Evolutionary conservation across 1,139 yeast species (phyloP).

Genomic region (Candida tropicalis): DNA sequence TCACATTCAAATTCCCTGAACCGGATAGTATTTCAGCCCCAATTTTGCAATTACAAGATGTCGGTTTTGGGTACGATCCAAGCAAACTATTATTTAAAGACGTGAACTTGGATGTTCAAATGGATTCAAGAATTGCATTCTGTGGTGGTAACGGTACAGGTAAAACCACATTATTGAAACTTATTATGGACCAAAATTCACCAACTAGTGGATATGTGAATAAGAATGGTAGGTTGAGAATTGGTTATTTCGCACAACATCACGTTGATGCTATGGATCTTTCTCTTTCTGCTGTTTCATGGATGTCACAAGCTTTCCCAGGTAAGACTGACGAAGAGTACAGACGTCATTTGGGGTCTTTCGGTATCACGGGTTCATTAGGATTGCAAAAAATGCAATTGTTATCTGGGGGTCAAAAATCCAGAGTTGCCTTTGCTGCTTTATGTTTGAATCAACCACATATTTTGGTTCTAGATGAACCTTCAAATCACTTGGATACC

Average conservation of each 20-base stretch:
- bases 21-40: constrained; percentile 95
- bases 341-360: constrained; percentile 93
- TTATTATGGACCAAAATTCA: constrained; percentile 73
- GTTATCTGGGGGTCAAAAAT: constrained; percentile 96
- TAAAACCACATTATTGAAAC: constrained; percentile 89
- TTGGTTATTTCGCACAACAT: constrained; percentile 99
- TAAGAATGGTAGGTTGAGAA: constrained; percentile 82
- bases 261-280: constrained; percentile 98
- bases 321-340: constrained; percentile 97
- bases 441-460: constrained; percentile 92
- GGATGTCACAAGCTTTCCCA: constrained; percentile 91
- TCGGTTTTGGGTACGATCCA: constrained; percentile 80
- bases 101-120: constrained; percentile 87
- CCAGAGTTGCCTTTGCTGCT: constrained; percentile 97
- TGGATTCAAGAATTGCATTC: constrained; percentile 93
- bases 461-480: constrained; percentile 91
- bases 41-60: constrained; percentile 83
- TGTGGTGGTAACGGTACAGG: constrained; percentile 99
- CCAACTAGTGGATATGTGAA: constrained; percentile 79
- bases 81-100: constrained; percentile 62
- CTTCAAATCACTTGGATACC: constrained; percentile 98
- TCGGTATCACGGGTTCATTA: constrained; percentile 93
- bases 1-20: constrained; percentile 91
- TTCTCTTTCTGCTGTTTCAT: constrained; percentile 81
- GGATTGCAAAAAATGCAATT: constrained; percentile 90